A percentile compares a stretch with the other conserved stretches of the same genome.
These are phyloP conservation scores for Apostasia ramifera DNA, from an alignment of 106 monocot genomes.

Conservation along the genomic window DNA sequence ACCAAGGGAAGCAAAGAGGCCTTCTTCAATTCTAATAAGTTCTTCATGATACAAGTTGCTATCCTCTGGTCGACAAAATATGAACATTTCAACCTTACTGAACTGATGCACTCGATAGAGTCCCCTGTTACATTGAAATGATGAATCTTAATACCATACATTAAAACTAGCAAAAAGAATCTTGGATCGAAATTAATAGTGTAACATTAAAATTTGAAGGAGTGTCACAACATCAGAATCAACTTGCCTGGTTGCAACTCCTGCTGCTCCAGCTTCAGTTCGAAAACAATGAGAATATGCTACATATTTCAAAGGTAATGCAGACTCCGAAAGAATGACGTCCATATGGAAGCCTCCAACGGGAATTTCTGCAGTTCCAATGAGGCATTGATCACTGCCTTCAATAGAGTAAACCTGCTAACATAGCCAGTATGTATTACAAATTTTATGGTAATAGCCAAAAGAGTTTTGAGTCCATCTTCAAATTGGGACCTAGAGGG, in stretches of 20 bases:
- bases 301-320: constrained; percentile 89
- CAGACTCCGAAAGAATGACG: constrained; percentile 75
- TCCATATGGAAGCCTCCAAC: constrained; percentile 98
- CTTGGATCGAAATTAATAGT: neutral
- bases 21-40: constrained; percentile 83
- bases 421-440: constrained; percentile 4
- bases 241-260: constrained; percentile 62
- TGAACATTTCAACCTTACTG: constrained; percentile 99
- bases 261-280: constrained; percentile 97
- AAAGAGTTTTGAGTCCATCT: too few species aligned
- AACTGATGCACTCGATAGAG: constrained; percentile 95
- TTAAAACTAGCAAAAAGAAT: too few species aligned
- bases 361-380: constrained; percentile 97
- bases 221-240: neutral
- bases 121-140: constrained; percentile 38
- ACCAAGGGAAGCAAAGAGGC: constrained; percentile 85
- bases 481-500: too few species aligned
- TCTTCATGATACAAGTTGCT: constrained; percentile 80
- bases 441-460: too few species aligned
- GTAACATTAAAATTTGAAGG: neutral
- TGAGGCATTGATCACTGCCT: constrained; percentile 88
- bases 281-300: constrained; percentile 94
- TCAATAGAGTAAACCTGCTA: constrained; percentile 93
- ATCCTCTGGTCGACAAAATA: constrained; percentile 86
- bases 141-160: neutral